Base-by-base conservation (phyloP, 805 yeast species). In the Wickerhamomyces subpelliculosus region DNA sequence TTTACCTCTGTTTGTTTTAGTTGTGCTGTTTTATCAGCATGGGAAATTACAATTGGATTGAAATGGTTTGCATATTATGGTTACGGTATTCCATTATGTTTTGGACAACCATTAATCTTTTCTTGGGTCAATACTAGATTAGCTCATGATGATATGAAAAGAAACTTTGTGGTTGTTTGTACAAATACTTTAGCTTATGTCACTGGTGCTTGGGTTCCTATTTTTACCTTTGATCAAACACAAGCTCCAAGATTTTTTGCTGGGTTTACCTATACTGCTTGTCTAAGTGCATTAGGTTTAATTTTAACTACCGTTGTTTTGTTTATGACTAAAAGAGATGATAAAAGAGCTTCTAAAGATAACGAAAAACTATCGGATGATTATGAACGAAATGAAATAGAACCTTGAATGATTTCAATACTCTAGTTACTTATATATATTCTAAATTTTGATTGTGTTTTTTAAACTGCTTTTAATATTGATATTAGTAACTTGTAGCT, bases 31-130 rank as follows among this genome's bases (percentile, higher is more conserved):
- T 55, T 72, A 36, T 62, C 74, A 0, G 55, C 47, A 13, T 74
- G 77, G 76, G 44, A 67, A 28, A 62, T 72, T 25, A 70, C 73
- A 1, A 51, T 42, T 8, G 72, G 70, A 2, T 61, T 65, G 27
- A 73, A 71, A 39, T 72, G 75, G 71, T 52, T 68, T n/a, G 57
- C 66, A 12, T 75, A 70, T 48, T 72, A 63, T 41, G 43, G 72
- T 29, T 54, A 68, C 5, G 75, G 76, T 4, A 50, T 67, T 9
- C 75, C 76, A 5, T 59, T 70, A 0, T 51, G 68, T 6, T 69
- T 68, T 69, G 78, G 74, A 2, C 78, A 70, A 56, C 78, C 78
- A 3, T 67, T 68, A 42, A 67, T 72, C 9, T 73, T 64, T 39
- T 60, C 75, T 7, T 74, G 79, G 80, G 65, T 73, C 28, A 73